Conservation (phyloP, 2,329 filamentous ascomycete genomes). For the Neodidymelliopsis sp. region DNA sequence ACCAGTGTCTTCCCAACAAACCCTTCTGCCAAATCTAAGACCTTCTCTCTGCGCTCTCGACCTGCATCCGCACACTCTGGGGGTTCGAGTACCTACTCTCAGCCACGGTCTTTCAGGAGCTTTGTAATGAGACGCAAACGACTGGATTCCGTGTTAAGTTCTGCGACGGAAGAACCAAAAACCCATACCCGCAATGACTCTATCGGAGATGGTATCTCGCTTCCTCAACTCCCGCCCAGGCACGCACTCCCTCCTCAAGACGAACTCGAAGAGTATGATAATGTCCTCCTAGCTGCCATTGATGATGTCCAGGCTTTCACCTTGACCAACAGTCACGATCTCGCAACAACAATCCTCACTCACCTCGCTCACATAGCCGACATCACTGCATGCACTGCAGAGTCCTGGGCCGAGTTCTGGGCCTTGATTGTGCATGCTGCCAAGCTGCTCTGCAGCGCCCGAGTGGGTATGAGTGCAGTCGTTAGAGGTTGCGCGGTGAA, state of each 20-base stretch:
- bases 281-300: slow-evolving; percentile 12
- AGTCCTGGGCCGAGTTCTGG: slow-evolving; percentile 59
- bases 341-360: slow-evolving; percentile 63
- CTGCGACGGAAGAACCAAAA: background rate
- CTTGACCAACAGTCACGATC: slow-evolving; percentile 63
- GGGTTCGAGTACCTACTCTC: background rate
- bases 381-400: slow-evolving; percentile 22
- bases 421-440: slow-evolving; percentile 67
- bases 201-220: background rate
- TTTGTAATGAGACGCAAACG: background rate
- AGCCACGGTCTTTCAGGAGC: background rate
- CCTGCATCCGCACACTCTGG: background rate
- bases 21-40: background rate
- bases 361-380: slow-evolving; percentile 58
- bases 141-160: background rate
- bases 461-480: slow-evolving; percentile 65
- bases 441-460: slow-evolving; percentile 61
- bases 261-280: slow-evolving; percentile 13
- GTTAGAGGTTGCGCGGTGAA: slow-evolving; percentile 61
- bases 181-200: too few relatives aligned
- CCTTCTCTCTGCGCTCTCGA: background rate
- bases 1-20: slow-evolving; percentile 5
- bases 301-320: slow-evolving; percentile 20
- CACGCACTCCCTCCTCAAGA: slow-evolving; percentile 9
- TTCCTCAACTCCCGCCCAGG: background rate